Percentiles rank a stretch among this genome's conserved stretches.
phyloP scores from a whole-genome alignment of 2,329 filamentous ascomycete genomes.

The Hypocrella siamensis region DNA sequence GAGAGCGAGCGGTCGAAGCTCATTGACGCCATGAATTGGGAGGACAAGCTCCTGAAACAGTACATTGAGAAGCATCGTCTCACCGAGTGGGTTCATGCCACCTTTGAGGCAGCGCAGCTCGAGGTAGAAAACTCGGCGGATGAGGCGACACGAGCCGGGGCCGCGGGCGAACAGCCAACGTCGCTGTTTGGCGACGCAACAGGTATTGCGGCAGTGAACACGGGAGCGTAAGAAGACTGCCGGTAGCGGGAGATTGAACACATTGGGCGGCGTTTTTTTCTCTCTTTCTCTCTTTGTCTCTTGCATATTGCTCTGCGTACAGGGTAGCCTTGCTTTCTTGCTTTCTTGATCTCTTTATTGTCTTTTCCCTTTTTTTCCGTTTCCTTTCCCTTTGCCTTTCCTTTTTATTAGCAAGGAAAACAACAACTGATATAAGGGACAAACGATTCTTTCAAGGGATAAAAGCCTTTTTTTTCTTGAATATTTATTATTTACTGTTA shows the following conservation, averaged over 20 bases:
- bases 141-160: slow-evolving; percentile 10
- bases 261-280: background rate
- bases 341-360: background rate
- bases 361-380: background rate
- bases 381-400: background rate
- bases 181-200: background rate
- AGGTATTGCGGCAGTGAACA: background rate
- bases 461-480: too few relatives aligned
- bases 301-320: background rate
- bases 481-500: too few relatives aligned
- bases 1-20: slow-evolving; percentile 51
- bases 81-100: slow-evolving; percentile 44
- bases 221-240: background rate
- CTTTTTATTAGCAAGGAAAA: too few relatives aligned
- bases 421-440: too few relatives aligned
- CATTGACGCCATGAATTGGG: slow-evolving; percentile 53
- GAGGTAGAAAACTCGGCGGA: slow-evolving; percentile 18
- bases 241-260: background rate
- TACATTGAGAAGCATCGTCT: slow-evolving; percentile 55
- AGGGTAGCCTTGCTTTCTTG: background rate
- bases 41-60: slow-evolving; percentile 50
- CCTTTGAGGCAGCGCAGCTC: slow-evolving; percentile 20
- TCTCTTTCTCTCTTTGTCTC: background rate
- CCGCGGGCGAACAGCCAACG: background rate
- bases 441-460: too few relatives aligned